Conservation (phyloP, 1,284 basidiomycete genomes). For the Boletellus deceptivus region DNA sequence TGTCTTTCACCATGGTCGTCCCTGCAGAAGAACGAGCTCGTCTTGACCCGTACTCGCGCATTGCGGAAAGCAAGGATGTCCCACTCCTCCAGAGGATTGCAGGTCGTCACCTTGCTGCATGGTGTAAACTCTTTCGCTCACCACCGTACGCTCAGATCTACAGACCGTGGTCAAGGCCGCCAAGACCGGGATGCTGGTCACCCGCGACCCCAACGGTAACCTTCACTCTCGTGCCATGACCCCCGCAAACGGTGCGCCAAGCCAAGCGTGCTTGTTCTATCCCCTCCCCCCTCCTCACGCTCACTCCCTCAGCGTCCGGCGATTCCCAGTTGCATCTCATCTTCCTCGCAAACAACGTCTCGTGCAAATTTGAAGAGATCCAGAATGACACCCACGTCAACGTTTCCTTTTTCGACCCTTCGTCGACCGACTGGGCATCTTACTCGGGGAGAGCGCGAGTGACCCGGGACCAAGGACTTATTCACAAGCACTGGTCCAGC, state of each 20-base stretch:
- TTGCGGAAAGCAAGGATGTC: conserved; percentile 53
- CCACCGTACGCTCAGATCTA: conserved; percentile 41
- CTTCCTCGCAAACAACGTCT: conserved; percentile 78
- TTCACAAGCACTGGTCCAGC: conserved; percentile 70
- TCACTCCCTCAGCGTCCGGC: conserved; percentile 37
- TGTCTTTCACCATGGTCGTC: conserved; percentile 21
- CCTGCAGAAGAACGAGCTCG: conserved; percentile 29
- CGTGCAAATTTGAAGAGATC: conserved; percentile 77
- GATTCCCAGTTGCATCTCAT: conserved; percentile 53
- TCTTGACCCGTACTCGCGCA: conserved; percentile 67
- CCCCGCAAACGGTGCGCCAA: conserved; percentile 58
- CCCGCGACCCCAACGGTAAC: conserved; percentile 68
- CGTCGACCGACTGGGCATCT: conserved; percentile 82
- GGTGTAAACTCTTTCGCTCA: background rate
- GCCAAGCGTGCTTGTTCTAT: background rate
- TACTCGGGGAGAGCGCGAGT: conserved; percentile 75
- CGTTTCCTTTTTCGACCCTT: conserved; percentile 73
- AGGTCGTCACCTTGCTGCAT: conserved; percentile 34
- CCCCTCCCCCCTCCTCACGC: background rate
- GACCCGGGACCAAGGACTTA: conserved; percentile 59
- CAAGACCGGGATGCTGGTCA: conserved; percentile 78
- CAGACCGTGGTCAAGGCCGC: conserved; percentile 60
- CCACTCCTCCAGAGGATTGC: conserved; percentile 65
- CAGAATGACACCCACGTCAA: conserved; percentile 77
- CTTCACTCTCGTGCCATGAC: conserved; percentile 85